Evolutionary conservation across 1,284 basidiomycete species (phyloP).

Genomic region (Ustilago crameri): DNA sequence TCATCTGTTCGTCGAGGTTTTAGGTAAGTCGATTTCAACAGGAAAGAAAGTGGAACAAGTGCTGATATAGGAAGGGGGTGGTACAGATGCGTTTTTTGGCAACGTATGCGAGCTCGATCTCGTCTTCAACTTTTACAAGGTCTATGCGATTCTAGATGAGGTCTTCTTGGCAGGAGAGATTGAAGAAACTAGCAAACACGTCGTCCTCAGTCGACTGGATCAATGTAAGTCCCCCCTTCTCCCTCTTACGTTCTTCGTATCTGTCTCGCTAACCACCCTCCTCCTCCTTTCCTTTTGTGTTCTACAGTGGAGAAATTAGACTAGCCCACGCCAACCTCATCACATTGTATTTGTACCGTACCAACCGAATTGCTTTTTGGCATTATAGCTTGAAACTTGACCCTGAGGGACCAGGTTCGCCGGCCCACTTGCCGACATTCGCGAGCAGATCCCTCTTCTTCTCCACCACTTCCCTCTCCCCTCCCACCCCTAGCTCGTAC

Average conservation of each 20-base stretch:
- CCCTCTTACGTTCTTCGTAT: too few species aligned
- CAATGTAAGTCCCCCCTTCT: conserved; percentile 48
- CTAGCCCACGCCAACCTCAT: conserved; percentile 3
- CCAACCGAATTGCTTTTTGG: too few species aligned
- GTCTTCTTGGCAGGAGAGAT: conserved; percentile 99
- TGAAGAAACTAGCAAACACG: conserved; percentile 96
- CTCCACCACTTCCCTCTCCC: conserved; percentile 19
- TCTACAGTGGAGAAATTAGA: conserved; percentile 43
- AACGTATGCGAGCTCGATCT: conserved; percentile 96
- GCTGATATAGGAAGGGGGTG: conserved; percentile 61
- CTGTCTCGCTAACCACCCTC: neutral
- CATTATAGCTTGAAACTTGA: conserved; percentile 42
- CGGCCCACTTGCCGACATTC: conserved; percentile 29
- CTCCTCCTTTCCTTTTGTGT: neutral
- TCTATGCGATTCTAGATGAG: conserved; percentile 95
- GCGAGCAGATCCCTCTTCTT: conserved; percentile 34
- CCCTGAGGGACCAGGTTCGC: conserved; percentile 28
- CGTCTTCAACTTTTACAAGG: conserved; percentile 99
- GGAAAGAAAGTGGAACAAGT: neutral
- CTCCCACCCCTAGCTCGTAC: conserved; percentile 42
- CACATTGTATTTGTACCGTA: conserved; percentile 23
- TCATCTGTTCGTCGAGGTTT: conserved; percentile 97
- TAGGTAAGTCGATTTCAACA: conserved; percentile 74
- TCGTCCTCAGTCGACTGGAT: conserved; percentile 87
- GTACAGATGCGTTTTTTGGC: conserved; percentile 90